Evolutionary conservation across 1,139 yeast species (phyloP).

Genomic region (Kodamaea plutei): DNA sequence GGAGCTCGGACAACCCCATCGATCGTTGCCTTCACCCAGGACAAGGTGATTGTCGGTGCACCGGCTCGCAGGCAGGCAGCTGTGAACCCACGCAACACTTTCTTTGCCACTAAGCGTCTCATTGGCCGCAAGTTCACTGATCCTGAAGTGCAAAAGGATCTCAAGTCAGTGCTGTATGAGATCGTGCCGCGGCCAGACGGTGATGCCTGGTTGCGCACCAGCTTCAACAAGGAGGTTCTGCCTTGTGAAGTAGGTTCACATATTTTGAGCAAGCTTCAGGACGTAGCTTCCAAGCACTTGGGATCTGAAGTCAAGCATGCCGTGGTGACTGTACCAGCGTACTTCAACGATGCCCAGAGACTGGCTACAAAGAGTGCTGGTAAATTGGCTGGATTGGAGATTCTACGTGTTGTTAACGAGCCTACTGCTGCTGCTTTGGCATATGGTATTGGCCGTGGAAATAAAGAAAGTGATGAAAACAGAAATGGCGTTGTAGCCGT

Average conservation of each 20-base stretch:
- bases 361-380: slow-evolving; percentile 78
- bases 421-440: slow-evolving; percentile 85
- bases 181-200: slow-evolving; percentile 53
- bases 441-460: slow-evolving; percentile 57
- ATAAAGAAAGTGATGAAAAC: slow-evolving; percentile 37
- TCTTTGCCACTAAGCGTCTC: slow-evolving; percentile 69
- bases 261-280: slow-evolving; percentile 52
- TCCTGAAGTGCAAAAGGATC: slow-evolving; percentile 60
- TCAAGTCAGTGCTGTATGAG: slow-evolving; percentile 50
- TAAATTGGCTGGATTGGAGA: slow-evolving; percentile 59
- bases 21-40: slow-evolving; percentile 53
- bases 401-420: slow-evolving; percentile 68
- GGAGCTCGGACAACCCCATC: slow-evolving; percentile 75
- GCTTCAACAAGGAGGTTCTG: slow-evolving; percentile 34
- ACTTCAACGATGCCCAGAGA: slow-evolving; percentile 74
- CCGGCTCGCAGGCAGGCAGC: slow-evolving; percentile 67
- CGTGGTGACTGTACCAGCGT: slow-evolving; percentile 78
- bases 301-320: slow-evolving; percentile 47
- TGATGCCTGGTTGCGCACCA: slow-evolving; percentile 57
- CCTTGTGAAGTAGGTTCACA: slow-evolving; percentile 58
- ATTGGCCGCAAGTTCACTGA: slow-evolving; percentile 67
- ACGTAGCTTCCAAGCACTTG: slow-evolving; percentile 48
- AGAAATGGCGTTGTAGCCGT: slow-evolving; percentile 74
- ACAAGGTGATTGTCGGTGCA: slow-evolving; percentile 49
- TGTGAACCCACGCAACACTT: slow-evolving; percentile 63